Evolutionary conservation across 78 protist genomes (phyloP).

Genomic region (Dictyostelium citrinum): DNA sequence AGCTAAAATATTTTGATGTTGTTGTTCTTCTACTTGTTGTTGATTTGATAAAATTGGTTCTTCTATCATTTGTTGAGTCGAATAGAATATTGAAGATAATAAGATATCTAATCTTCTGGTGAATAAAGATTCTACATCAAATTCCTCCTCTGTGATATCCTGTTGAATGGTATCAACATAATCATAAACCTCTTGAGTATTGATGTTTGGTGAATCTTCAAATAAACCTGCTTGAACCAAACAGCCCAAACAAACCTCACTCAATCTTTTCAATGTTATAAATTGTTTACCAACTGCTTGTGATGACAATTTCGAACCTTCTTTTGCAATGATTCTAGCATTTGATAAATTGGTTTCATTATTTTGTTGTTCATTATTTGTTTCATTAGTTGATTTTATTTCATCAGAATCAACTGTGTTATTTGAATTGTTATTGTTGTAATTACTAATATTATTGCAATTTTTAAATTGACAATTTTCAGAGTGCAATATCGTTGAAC

Average conservation of each 20-base stretch:
- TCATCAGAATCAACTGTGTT: neutral
- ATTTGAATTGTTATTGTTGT: neutral
- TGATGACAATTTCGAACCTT: conserved; percentile 1
- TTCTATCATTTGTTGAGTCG: conserved; percentile 21
- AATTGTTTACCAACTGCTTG: conserved; percentile 11
- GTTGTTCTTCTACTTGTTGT: neutral
- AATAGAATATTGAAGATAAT: neutral
- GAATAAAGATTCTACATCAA: conserved; percentile 1
- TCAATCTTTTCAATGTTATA: conserved; percentile 17
- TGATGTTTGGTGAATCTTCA: conserved; percentile 8
- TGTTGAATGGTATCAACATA: conserved; percentile 5
- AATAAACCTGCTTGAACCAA: conserved; percentile 7
- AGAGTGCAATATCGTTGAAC: neutral
- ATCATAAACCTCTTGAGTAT: neutral
- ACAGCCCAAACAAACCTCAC: conserved; percentile 54
- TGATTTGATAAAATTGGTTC: neutral
- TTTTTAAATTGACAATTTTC: neutral
- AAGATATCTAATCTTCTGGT: conserved; percentile 8
- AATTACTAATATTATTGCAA: neutral
- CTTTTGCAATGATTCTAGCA: conserved; percentile 29
- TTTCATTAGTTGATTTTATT: neutral
- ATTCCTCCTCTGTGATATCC: conserved; percentile 8
- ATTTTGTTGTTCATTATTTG: neutral
- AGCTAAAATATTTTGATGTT: neutral
- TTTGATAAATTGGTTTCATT: neutral